Conservation (phyloP, 805 yeast genomes). For the Yarrowia divulgata region DNA sequence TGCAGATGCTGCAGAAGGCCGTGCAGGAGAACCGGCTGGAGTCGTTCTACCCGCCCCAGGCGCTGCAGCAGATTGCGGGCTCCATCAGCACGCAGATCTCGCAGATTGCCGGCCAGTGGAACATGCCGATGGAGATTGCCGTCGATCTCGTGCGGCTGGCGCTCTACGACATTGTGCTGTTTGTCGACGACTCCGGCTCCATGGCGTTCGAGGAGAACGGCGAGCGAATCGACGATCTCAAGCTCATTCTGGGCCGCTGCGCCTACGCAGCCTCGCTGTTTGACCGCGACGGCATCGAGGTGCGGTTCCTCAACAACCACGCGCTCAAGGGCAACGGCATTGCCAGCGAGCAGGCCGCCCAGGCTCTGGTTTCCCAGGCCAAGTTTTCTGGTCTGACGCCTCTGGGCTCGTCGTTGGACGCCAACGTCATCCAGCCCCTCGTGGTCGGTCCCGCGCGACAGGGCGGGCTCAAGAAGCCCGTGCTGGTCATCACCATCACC, state of each 20-base stretch:
- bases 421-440: conserved; percentile 48
- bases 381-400: conserved; percentile 48
- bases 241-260: conserved; percentile 46
- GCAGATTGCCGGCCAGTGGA: conserved; percentile 45
- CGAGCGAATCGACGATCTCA: conserved; percentile 49
- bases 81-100: conserved; percentile 43
- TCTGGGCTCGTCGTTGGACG: conserved; percentile 45
- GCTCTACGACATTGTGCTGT: conserved; percentile 48
- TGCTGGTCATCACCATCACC: conserved; percentile 47
- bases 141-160: conserved; percentile 48
- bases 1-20: conserved; percentile 42
- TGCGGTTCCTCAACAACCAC: conserved; percentile 48
- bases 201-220: conserved; percentile 50
- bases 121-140: conserved; percentile 48
- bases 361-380: conserved; percentile 43
- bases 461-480: conserved; percentile 46
- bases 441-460: conserved; percentile 45
- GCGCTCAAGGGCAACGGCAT: conserved; percentile 45
- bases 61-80: conserved; percentile 46
- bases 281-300: conserved; percentile 48
- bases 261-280: conserved; percentile 49
- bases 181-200: conserved; percentile 50
- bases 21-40: conserved; percentile 47
- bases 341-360: conserved; percentile 45
- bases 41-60: conserved; percentile 48